Evolutionary conservation across 805 yeast species (phyloP).

Genomic region (Candida verbasci): DNA sequence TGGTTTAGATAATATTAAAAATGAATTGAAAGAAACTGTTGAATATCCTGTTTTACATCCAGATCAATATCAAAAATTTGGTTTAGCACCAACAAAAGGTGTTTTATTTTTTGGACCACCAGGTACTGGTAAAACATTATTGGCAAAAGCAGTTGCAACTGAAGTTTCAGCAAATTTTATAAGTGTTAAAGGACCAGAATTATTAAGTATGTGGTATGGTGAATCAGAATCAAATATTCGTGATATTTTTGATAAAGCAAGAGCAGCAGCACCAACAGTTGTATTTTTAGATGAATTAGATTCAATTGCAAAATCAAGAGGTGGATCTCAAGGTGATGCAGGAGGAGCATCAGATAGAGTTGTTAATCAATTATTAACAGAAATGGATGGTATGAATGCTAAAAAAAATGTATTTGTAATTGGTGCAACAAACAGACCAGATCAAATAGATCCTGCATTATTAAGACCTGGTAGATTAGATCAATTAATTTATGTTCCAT

Average conservation of each 20-base stretch:
- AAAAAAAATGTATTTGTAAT: constrained; percentile 97
- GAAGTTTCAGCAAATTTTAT: constrained; percentile 98
- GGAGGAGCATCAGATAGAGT: constrained; percentile 97
- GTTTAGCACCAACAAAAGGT: constrained; percentile 97
- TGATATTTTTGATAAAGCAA: constrained; percentile 96
- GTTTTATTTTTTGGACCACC: too few species aligned
- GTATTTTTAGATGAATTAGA: constrained; percentile 98
- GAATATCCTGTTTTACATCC: constrained; percentile 99
- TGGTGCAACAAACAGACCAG: constrained; percentile 99
- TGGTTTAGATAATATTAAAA: constrained; percentile 93
- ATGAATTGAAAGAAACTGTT: constrained; percentile 96
- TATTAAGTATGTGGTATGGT: constrained; percentile 98
- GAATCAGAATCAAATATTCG: constrained; percentile 97
- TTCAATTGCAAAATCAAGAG: constrained; percentile 96
- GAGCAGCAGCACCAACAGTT: constrained; percentile 99
- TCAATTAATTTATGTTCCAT: constrained; percentile 96
- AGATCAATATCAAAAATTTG: constrained; percentile 97
- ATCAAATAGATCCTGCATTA: too few species aligned
- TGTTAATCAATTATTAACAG: constrained; percentile 91
- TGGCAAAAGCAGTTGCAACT: too few species aligned
- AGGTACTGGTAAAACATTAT: too few species aligned
- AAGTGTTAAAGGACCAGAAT: constrained; percentile 94
- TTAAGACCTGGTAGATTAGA: too few species aligned
- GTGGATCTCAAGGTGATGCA: constrained; percentile 85
- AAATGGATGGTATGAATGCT: constrained; percentile 99